Base-by-base conservation (phyloP, 768 basidiomycete genomes). In the Rhodotorula paludigena region DNA sequence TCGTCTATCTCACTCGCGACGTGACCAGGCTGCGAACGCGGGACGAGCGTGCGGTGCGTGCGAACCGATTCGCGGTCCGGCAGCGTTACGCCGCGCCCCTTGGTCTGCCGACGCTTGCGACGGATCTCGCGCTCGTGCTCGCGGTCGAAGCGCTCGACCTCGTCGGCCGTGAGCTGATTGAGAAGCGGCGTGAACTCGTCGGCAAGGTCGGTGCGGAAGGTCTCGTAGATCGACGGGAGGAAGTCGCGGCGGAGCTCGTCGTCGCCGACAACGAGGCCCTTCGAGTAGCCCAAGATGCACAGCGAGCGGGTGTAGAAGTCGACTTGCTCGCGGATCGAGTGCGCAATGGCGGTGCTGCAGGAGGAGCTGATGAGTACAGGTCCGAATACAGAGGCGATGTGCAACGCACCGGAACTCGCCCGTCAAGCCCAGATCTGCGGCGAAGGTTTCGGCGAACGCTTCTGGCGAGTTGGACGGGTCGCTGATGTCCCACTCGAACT, bases 401-500 rank as follows among this genome's bases (percentile, higher is more conserved):
- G 9, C 15, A 16, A 80, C 89, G 75, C 77, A 92, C 91, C 83
- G 87, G 82, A 98, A 99, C 77, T 99, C 96, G 14, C 92, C 90
- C 35, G 84, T 84, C 33, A 99, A 80, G 9, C 96, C 96, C 32
- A 99, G 80, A 72, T 99, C 96, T 30, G 85, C 84, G 3, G 86
- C 81, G 76, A 96, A 94, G 1, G 87, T 83, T 69, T 89, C 87
- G 12, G 96, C 91, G 78, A 98, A 98, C 33, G 88, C 86, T 79
- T 99, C 96, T 1, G 94, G 93, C 1, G 87, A 88, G 6, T 89
- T 87, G 53, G 83, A 82, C 30, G 81, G 79, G 63, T 89, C 91
- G 73, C 87, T 87, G 44, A 97, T 79, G 77, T 99, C 94, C 96
- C 96, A 99, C 77, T 98, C 96, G 75, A 98, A 94, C 75, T 92